A percentile compares a stretch with the other conserved stretches of the same genome.
phyloP scores from a whole-genome alignment of 176 grass and related monocot species.

The Secale cereale region DNA sequence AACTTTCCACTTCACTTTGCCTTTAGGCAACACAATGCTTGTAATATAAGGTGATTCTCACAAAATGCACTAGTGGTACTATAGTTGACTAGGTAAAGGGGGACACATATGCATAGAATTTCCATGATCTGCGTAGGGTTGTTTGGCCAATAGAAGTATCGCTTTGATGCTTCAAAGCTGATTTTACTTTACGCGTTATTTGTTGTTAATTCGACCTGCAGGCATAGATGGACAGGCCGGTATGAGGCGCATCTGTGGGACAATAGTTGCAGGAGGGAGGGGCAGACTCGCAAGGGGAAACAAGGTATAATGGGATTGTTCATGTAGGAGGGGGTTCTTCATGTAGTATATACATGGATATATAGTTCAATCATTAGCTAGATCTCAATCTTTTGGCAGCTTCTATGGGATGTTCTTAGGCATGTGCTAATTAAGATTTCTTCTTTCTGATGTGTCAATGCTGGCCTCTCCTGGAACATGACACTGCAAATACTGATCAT shows the following conservation, averaged over 20 bases:
- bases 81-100: neutral
- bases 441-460: neutral
- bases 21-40: conserved; percentile 28
- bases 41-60: conserved; percentile 15
- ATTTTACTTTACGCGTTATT: neutral
- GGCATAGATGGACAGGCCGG: conserved; percentile 73
- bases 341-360: neutral
- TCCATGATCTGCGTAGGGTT: conserved; percentile 3
- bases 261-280: conserved; percentile 74
- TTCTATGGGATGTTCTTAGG: neutral
- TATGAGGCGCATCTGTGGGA: conserved; percentile 84
- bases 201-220: neutral
- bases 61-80: neutral
- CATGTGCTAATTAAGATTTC: conserved; percentile 17
- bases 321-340: too few relatives aligned
- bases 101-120: neutral
- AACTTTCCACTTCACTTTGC: conserved; percentile 26
- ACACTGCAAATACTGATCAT: neutral
- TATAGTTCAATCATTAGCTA: neutral
- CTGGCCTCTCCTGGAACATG: neutral
- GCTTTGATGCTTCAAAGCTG: conserved; percentile 13
- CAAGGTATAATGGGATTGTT: conserved; percentile 39
- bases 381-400: neutral
- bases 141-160: neutral
- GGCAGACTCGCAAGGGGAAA: conserved; percentile 67